phyloP scores from a whole-genome alignment of 805 yeast species.

The Wickerhamiella cacticola region DNA sequence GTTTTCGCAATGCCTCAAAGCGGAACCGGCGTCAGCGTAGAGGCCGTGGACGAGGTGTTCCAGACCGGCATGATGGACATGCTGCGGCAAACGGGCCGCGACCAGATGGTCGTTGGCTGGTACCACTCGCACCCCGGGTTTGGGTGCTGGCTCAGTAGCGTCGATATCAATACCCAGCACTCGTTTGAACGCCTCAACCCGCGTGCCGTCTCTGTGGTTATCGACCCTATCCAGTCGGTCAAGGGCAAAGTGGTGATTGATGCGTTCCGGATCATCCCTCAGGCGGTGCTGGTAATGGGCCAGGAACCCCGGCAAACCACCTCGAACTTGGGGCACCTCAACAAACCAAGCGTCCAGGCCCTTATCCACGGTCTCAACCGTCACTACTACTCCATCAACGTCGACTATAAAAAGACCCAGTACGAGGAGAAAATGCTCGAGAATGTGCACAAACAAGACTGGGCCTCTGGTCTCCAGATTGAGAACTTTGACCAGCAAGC shows the following conservation, averaged over 20 bases:
- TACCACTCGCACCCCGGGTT: slow-evolving; percentile 99
- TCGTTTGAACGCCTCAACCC: slow-evolving; percentile 92
- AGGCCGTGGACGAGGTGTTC: slow-evolving; percentile 97
- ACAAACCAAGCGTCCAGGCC: slow-evolving; percentile 94
- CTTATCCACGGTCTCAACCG: slow-evolving; percentile 94
- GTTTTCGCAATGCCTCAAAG: slow-evolving; percentile 99
- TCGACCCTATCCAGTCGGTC: slow-evolving; percentile 97
- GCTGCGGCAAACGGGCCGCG: slow-evolving; percentile 98
- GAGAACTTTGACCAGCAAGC: slow-evolving; percentile 69
- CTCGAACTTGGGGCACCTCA: slow-evolving; percentile 85
- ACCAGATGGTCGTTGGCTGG: slow-evolving; percentile 99
- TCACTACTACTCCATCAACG: slow-evolving; percentile 89
- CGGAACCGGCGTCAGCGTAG: slow-evolving; percentile 92
- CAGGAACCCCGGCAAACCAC: slow-evolving; percentile 98
- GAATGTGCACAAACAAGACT: slow-evolving; percentile 85
- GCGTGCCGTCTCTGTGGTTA: slow-evolving; percentile 95
- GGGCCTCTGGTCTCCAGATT: slow-evolving; percentile 86
- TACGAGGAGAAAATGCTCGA: slow-evolving; percentile 87
- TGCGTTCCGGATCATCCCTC: slow-evolving; percentile 87
- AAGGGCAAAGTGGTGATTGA: slow-evolving; percentile 98
- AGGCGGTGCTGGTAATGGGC: slow-evolving; percentile 81
- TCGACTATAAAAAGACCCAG: slow-evolving; percentile 85
- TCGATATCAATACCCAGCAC: slow-evolving; percentile 95
- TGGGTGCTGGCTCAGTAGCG: slow-evolving; percentile 98
- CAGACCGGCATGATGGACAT: slow-evolving; percentile 99